Conservation (phyloP, 148 eudicot species). For the Pharnaceum exiguum region DNA sequence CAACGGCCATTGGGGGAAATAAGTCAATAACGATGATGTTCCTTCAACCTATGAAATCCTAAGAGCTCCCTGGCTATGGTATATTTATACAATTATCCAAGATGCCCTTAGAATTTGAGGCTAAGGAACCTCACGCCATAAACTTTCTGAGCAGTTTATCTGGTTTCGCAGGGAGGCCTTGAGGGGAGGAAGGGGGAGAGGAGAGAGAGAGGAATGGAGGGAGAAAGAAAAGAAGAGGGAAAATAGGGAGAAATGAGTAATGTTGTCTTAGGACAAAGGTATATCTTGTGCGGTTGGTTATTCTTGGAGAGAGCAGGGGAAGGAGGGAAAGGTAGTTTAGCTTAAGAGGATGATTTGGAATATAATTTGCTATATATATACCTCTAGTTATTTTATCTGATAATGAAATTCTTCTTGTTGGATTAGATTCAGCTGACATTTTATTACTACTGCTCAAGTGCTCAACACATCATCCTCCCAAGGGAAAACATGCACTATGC, state of each 20-base stretch:
- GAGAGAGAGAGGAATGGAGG: not conserved
- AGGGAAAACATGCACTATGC: too few relatives aligned
- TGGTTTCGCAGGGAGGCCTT: not conserved
- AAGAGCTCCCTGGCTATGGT: constrained; percentile 10
- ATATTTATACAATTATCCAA: not conserved
- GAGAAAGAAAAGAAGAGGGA: not conserved
- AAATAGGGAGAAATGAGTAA: not conserved
- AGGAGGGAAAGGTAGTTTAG: constrained; percentile 18
- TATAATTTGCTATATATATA: constrained; percentile 32
- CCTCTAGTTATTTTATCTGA: not conserved
- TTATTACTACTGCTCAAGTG: not conserved
- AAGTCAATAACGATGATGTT: not conserved
- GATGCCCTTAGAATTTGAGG: constrained; percentile 13
- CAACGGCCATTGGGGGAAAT: constrained; percentile 11
- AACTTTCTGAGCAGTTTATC: too few relatives aligned
- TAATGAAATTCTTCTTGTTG: not conserved
- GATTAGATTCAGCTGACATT: not conserved
- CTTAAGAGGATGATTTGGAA: constrained; percentile 21
- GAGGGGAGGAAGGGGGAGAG: not conserved
- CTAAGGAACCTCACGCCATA: constrained; percentile 1
- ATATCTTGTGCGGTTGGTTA: constrained; percentile 33
- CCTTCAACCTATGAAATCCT: constrained; percentile 10
- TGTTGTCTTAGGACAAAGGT: constrained; percentile 17
- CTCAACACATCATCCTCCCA: too few relatives aligned
- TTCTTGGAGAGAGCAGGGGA: constrained; percentile 24